Percentiles rank a stretch among this genome's conserved stretches.
phyloP scores from a whole-genome alignment of 176 grass and related monocot genomes.

The Chloris gayana region DNA sequence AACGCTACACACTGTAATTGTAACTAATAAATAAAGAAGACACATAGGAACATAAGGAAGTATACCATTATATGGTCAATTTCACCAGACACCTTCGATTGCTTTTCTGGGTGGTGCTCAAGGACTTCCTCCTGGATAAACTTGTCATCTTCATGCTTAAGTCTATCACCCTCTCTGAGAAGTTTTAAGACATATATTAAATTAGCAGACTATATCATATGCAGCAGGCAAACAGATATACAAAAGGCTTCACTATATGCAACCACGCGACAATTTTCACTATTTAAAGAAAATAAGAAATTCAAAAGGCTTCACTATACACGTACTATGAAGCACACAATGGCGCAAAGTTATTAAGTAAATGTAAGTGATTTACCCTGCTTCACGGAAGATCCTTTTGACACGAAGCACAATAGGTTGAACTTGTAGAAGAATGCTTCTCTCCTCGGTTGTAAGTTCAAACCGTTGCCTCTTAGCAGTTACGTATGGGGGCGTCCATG shows the following conservation, averaged over 20 bases:
- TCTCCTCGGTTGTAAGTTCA: constrained; percentile 70
- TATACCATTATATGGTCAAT: constrained; percentile 81
- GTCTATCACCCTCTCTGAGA: constrained; percentile 59
- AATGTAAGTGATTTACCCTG: constrained; percentile 55
- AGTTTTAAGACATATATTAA: constrained; percentile 35
- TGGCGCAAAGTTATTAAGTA: constrained; percentile 34
- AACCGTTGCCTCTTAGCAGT: constrained; percentile 56
- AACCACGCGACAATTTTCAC: too few relatives aligned
- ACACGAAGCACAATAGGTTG: constrained; percentile 58
- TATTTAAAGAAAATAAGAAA: background rate
- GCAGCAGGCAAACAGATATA: background rate
- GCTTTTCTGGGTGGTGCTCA: constrained; percentile 80
- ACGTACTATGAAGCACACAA: constrained; percentile 4
- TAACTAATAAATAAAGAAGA: background rate
- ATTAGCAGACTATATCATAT: background rate
- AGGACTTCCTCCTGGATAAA: constrained; percentile 80
- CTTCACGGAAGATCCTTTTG: constrained; percentile 71
- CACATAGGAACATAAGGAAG: constrained; percentile 6
- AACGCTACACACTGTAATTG: background rate
- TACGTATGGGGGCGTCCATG: constrained; percentile 48
- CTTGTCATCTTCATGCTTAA: constrained; percentile 66
- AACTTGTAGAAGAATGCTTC: constrained; percentile 66
- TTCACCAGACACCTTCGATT: constrained; percentile 62
- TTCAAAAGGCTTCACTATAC: constrained; percentile 1
- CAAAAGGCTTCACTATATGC: too few relatives aligned